These are phyloP conservation scores for Plasmodium berghei DNA, from an alignment of 169 alveolate species.

Conservation along the genomic window DNA sequence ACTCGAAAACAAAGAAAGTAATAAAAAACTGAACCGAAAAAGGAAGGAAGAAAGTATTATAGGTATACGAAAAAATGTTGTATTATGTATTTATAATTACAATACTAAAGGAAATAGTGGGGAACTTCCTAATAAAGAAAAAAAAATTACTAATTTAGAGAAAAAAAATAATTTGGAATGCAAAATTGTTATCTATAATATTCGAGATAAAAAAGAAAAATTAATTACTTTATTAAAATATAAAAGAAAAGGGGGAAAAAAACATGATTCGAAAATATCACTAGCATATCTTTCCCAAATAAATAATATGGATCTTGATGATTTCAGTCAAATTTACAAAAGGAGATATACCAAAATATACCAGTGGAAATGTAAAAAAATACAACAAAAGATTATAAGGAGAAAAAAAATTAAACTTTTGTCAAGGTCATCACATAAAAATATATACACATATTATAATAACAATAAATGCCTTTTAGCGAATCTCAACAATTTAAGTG, in stretches of 20 bases:
- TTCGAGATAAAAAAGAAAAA: background rate
- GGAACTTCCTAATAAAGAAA: background rate
- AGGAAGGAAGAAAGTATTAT: constrained; percentile 5
- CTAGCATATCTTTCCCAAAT: constrained; percentile 3
- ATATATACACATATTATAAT: constrained; percentile 41
- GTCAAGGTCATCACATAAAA: constrained; percentile 13
- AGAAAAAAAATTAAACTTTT: constrained; percentile 37
- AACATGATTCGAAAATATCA: background rate
- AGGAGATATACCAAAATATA: constrained; percentile 34
- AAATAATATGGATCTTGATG: constrained; percentile 21
- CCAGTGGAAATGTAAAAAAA: constrained; percentile 41
- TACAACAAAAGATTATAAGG: constrained; percentile 18
- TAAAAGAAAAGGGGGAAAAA: constrained; percentile 8
- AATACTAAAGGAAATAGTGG: constrained; percentile 23
- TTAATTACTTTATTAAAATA: background rate
- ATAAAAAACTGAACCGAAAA: background rate
- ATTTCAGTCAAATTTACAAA: constrained; percentile 35
- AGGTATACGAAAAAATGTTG: constrained; percentile 27
- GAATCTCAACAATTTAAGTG: background rate
- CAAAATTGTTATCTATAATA: background rate
- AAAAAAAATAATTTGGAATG: constrained; percentile 4
- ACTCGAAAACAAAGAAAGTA: background rate
- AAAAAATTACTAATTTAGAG: background rate
- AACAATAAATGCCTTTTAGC: constrained; percentile 13
- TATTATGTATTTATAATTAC: constrained; percentile 29